Percentiles rank a stretch among this genome's conserved stretches.
Conservation (phyloP, 2,329 filamentous ascomycete genomes). For the Lasiodiplodia theobromae region DNA sequence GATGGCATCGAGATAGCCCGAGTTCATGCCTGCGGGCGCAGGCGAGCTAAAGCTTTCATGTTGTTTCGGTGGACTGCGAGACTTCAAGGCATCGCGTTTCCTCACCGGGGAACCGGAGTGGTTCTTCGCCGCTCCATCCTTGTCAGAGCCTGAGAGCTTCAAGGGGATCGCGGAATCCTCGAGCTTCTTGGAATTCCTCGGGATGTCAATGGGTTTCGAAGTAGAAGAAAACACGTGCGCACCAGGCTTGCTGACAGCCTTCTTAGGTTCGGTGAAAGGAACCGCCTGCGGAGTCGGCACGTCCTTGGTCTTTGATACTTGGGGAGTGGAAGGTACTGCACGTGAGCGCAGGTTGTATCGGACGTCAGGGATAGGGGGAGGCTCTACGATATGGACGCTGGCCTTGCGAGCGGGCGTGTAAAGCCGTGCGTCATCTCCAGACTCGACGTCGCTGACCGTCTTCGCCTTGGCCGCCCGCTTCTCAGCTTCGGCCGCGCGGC, state of each 20-base stretch:
- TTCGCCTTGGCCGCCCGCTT: constrained; percentile 31
- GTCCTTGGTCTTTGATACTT: constrained; percentile 13
- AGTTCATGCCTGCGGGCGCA: constrained; percentile 30
- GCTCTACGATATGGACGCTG: constrained; percentile 38
- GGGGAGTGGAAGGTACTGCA: constrained; percentile 1
- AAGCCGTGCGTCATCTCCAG: constrained; percentile 39
- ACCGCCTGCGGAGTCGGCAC: background rate
- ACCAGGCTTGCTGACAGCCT: background rate
- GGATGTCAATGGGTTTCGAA: constrained; percentile 18
- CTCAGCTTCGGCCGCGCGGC: constrained; percentile 37
- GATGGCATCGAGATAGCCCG: constrained; percentile 26
- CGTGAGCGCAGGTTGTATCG: constrained; percentile 21
- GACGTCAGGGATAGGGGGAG: background rate
- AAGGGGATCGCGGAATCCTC: constrained; percentile 21
- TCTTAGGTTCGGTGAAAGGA: constrained; percentile 25
- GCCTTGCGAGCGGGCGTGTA: constrained; percentile 47
- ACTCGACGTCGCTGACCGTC: constrained; percentile 42
- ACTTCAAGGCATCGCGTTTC: constrained; percentile 28
- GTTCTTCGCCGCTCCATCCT: constrained; percentile 7
- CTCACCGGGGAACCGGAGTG: constrained; percentile 1
- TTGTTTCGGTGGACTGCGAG: constrained; percentile 38
- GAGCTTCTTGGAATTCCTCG: constrained; percentile 10
- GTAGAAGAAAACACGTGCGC: background rate
- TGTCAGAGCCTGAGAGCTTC: constrained; percentile 11
- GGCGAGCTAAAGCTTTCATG: constrained; percentile 36